Percentiles rank a stretch among this genome's conserved stretches.
Evolutionary conservation across 2,329 filamentous ascomycete species (phyloP).

Genomic region (Ophiostoma ulmi): DNA sequence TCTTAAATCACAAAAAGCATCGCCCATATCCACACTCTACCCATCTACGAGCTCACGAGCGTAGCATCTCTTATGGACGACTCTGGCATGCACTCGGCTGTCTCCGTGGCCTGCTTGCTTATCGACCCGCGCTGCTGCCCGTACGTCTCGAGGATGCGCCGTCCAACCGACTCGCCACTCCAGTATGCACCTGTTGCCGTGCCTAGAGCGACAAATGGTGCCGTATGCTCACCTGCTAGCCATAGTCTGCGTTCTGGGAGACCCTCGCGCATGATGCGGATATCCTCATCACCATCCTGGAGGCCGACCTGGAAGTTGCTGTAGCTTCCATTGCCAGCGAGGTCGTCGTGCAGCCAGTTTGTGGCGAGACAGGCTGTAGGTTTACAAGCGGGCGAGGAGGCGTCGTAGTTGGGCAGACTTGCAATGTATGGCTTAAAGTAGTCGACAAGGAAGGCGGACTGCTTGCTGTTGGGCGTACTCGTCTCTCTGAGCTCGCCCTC

Average conservation of each 20-base stretch:
- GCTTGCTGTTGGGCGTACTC: constrained; percentile 40
- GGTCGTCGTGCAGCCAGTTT: constrained; percentile 70
- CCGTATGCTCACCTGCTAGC: constrained; percentile 87
- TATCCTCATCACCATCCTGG: constrained; percentile 63
- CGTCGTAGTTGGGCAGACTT: constrained; percentile 62
- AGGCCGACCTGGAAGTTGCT: constrained; percentile 78
- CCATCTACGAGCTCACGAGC: not conserved
- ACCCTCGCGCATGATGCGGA: constrained; percentile 59
- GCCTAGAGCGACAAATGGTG: constrained; percentile 81
- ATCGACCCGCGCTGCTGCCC: not conserved
- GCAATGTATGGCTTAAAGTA: constrained; percentile 78
- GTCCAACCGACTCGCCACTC: constrained; percentile 76
- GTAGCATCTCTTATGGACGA: not conserved
- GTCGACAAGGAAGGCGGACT: constrained; percentile 50
- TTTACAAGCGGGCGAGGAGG: constrained; percentile 50
- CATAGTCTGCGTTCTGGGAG: constrained; percentile 66
- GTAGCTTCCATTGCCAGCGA: constrained; percentile 79
- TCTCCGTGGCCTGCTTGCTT: constrained; percentile 30
- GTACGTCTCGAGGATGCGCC: constrained; percentile 56
- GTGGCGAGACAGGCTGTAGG: constrained; percentile 64
- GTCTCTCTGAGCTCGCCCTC: constrained; percentile 21
- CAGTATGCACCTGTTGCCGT: constrained; percentile 89
- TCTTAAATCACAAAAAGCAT: not conserved
- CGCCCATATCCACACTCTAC: not conserved
- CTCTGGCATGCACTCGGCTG: constrained; percentile 2